Conservation (phyloP, 805 yeast species). For the Kazachstania taianensis region DNA sequence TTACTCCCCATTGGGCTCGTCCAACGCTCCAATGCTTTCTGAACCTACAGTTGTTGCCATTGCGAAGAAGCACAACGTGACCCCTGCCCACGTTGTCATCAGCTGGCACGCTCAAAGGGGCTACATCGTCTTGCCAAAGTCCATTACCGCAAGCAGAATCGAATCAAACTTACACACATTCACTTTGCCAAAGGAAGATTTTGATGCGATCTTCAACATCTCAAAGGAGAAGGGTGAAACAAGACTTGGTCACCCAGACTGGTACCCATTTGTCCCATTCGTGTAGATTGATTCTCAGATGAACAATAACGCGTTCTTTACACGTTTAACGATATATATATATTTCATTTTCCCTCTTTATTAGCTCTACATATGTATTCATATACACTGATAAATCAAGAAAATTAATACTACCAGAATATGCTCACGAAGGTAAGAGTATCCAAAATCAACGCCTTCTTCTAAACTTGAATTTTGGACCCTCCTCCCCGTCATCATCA, state of each 20-base stretch:
- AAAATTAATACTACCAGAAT: too few relatives aligned
- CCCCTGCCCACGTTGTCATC: constrained; percentile 42
- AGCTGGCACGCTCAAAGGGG: constrained; percentile 54
- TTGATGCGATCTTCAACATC: constrained; percentile 22
- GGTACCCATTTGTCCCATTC: constrained; percentile 14
- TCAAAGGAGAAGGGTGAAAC: constrained; percentile 23
- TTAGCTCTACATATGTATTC: background rate
- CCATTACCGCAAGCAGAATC: constrained; percentile 37
- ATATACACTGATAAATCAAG: too few relatives aligned
- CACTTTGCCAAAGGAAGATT: constrained; percentile 30
- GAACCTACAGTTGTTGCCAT: constrained; percentile 35
- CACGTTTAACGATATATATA: background rate
- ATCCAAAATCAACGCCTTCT: constrained; percentile 9
- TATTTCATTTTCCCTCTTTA: too few relatives aligned
- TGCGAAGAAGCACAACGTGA: constrained; percentile 33
- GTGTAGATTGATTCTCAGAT: background rate
- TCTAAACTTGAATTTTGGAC: constrained; percentile 29
- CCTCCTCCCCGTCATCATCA: constrained; percentile 23
- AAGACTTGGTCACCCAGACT: constrained; percentile 24
- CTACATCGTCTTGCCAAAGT: constrained; percentile 43
- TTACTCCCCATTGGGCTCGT: constrained; percentile 67
- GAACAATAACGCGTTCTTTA: background rate
- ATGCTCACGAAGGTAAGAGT: too few relatives aligned
- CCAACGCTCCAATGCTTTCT: constrained; percentile 41
- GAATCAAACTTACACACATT: constrained; percentile 28